Conservation (phyloP, 306 rosid genomes). For the Lathyrus tuberosus region DNA sequence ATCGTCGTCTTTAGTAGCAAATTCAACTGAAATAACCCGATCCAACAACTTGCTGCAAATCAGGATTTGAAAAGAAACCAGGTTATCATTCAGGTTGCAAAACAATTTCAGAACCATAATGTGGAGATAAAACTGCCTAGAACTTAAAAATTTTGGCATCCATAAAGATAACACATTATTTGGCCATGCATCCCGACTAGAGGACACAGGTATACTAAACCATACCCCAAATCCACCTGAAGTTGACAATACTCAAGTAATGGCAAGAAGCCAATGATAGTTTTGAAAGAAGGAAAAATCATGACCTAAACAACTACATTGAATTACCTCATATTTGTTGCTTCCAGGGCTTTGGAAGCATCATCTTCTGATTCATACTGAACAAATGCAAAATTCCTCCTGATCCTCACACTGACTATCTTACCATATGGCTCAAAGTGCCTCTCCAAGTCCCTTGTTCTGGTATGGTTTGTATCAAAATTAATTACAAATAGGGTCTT, state of each 20-base stretch:
- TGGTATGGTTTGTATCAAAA: slow-evolving; percentile 85
- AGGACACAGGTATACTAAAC: slow-evolving; percentile 21
- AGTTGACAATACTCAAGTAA: slow-evolving; percentile 8
- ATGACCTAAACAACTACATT: neutral
- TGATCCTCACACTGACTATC: slow-evolving; percentile 84
- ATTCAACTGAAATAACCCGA: slow-evolving; percentile 94
- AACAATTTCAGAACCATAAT: slow-evolving; percentile 17
- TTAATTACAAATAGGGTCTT: slow-evolving; percentile 94
- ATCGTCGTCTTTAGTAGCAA: slow-evolving; percentile 85
- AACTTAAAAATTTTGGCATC: neutral
- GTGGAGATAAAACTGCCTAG: neutral
- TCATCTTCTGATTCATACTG: slow-evolving; percentile 95
- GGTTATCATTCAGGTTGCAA: slow-evolving; percentile 8
- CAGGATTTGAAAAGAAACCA: slow-evolving; percentile 33
- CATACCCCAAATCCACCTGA: slow-evolving; percentile 17
- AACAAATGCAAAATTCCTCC: slow-evolving; percentile 94
- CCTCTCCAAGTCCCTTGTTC: slow-evolving; percentile 96
- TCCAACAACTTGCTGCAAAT: slow-evolving; percentile 88
- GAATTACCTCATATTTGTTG: slow-evolving; percentile 84
- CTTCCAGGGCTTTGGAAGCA: slow-evolving; percentile 89
- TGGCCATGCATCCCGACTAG: neutral
- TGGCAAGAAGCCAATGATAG: neutral
- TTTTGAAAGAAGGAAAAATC: slow-evolving; percentile 13
- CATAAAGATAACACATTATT: slow-evolving; percentile 14
- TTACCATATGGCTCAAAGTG: slow-evolving; percentile 97